These are phyloP conservation scores for Ophiosphaerella herpotricha DNA, from an alignment of 2,329 filamentous ascomycete genomes.

Conservation along the genomic window DNA sequence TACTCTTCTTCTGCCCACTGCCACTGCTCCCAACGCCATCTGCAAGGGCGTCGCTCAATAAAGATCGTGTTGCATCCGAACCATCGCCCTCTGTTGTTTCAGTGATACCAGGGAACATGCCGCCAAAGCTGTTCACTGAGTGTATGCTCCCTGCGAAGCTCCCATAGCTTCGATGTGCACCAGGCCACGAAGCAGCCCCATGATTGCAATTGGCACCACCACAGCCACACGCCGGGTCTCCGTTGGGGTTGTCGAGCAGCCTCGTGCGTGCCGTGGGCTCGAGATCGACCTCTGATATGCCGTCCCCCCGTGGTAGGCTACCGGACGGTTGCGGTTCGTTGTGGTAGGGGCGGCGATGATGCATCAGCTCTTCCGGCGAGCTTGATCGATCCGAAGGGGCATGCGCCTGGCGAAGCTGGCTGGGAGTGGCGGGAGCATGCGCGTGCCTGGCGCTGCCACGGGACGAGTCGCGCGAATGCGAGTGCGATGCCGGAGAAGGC, in stretches of 20 bases:
- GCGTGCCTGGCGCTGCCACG: conserved; percentile 33
- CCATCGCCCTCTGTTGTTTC: conserved; percentile 32
- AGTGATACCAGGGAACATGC: conserved; percentile 40
- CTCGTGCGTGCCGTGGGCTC: conserved; percentile 46
- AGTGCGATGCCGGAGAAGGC: conserved; percentile 30
- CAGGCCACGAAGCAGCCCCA: conserved; percentile 74
- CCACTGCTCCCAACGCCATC: conserved; percentile 50
- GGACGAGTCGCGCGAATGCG: conserved; percentile 40
- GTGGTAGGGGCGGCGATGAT: conserved; percentile 26
- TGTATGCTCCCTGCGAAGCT: conserved; percentile 59
- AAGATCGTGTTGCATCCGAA: conserved; percentile 43
- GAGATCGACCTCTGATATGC: conserved; percentile 29
- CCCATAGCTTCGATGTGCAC: conserved; percentile 58
- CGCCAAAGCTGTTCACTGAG: conserved; percentile 47
- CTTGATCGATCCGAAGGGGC: conserved; percentile 48
- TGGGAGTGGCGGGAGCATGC: conserved; percentile 45
- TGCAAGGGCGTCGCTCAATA: conserved; percentile 50
- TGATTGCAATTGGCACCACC: conserved; percentile 62
- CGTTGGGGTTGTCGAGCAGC: conserved; percentile 45
- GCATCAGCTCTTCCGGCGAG: conserved; percentile 49
- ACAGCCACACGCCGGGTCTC: conserved; percentile 36
- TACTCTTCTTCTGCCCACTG: conserved; percentile 67
- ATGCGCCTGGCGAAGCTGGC: conserved; percentile 49
- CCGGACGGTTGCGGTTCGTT: conserved; percentile 24
- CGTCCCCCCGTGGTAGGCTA: conserved; percentile 15